Evolutionary conservation across 73 alveolate species (phyloP).

Genomic region (Tetrahymena elliotti): DNA sequence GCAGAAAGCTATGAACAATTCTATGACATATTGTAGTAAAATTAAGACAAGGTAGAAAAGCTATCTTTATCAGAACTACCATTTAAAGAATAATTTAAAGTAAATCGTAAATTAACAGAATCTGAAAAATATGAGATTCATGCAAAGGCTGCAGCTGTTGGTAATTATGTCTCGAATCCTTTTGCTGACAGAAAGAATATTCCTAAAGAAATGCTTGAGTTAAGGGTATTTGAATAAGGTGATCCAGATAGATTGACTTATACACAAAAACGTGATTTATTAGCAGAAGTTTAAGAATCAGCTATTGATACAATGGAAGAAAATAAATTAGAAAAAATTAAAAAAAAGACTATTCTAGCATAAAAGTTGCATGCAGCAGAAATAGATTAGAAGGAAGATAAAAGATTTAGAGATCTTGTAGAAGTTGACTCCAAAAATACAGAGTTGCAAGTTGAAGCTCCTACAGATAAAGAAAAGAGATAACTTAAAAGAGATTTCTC

Average conservation of each 20-base stretch:
- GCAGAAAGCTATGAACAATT: background rate
- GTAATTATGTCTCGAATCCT: background rate
- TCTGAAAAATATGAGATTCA: background rate
- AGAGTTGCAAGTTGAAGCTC: background rate
- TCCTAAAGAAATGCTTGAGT: background rate
- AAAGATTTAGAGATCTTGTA: background rate
- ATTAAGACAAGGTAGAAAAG: background rate
- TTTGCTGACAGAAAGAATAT: background rate
- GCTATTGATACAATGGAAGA: background rate
- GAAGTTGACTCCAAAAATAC: background rate
- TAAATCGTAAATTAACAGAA: background rate
- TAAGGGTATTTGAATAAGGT: background rate
- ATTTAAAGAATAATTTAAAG: background rate
- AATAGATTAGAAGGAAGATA: background rate
- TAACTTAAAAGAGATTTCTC: background rate
- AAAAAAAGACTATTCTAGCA: background rate
- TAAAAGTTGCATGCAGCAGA: background rate
- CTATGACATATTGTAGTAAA: background rate
- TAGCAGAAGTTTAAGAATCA: background rate
- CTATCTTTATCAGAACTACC: background rate
- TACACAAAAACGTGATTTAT: background rate
- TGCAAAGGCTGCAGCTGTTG: background rate
- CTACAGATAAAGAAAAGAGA: background rate
- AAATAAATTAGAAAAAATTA: background rate
- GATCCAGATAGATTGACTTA: background rate